A percentile compares a stretch with the other conserved stretches of the same genome.
Conservation (phyloP, 2,329 filamentous ascomycete genomes). For the Drechmeria coniospora region DNA sequence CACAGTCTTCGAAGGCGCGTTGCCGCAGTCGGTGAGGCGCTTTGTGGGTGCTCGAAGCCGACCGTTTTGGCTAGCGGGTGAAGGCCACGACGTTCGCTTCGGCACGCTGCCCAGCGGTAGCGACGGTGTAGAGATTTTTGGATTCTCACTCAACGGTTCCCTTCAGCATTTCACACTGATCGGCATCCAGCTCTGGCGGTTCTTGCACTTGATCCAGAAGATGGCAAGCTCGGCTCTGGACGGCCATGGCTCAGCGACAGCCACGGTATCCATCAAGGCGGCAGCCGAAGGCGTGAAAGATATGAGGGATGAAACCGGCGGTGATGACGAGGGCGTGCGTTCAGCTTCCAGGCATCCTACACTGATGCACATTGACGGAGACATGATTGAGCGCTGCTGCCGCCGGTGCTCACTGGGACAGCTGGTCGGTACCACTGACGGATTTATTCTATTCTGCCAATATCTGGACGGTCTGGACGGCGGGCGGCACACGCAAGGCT, state of each 20-base stretch:
- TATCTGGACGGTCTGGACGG: conserved; percentile 34
- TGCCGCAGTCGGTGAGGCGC: conserved; percentile 40
- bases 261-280: background rate
- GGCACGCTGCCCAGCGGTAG: conserved; percentile 25
- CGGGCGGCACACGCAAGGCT: conserved; percentile 22
- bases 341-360: conserved; percentile 23
- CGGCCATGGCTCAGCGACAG: conserved; percentile 24
- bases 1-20: conserved; percentile 37
- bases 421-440: conserved; percentile 19
- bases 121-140: conserved; percentile 40
- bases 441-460: conserved; percentile 26
- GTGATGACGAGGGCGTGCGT: conserved; percentile 7
- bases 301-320: conserved; percentile 5
- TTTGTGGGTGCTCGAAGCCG: conserved; percentile 38
- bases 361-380: conserved; percentile 52
- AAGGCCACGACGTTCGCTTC: conserved; percentile 19
- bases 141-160: conserved; percentile 53
- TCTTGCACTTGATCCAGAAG: conserved; percentile 61
- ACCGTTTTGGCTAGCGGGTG: conserved; percentile 30
- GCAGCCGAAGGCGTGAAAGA: conserved; percentile 7
- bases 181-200: conserved; percentile 41
- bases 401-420: conserved; percentile 28
- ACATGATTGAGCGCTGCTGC: conserved; percentile 42
- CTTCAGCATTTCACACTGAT: conserved; percentile 57
- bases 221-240: conserved; percentile 34